Evolutionary conservation across 192 early-diverging fungal genomes (phyloP).

Genomic region (Oehlia diaphana): DNA sequence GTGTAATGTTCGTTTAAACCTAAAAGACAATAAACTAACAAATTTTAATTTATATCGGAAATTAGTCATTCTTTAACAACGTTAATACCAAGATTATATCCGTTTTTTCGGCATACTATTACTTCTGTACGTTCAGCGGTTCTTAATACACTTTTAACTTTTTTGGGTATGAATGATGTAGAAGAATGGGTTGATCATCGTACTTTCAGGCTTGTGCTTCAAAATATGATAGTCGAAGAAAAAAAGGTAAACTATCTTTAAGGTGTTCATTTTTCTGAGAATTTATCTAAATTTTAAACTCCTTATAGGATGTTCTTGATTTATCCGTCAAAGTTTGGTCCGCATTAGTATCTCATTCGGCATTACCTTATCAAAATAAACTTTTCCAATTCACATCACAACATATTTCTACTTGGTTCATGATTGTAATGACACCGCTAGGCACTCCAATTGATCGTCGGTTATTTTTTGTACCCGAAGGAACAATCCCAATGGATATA

Average conservation of each 20-base stretch:
- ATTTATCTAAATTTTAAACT: neutral
- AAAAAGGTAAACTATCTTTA: slow-evolving; percentile 32
- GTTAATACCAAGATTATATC: slow-evolving; percentile 84
- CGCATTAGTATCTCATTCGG: slow-evolving; percentile 29
- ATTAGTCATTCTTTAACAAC: slow-evolving; percentile 54
- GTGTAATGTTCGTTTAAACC: too few relatives aligned
- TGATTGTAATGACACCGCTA: slow-evolving; percentile 79
- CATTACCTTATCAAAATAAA: slow-evolving; percentile 1
- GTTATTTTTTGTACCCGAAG: slow-evolving; percentile 42
- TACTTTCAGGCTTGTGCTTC: slow-evolving; percentile 78
- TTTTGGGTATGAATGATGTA: slow-evolving; percentile 57
- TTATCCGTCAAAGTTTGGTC: slow-evolving; percentile 69
- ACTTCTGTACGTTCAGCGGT: slow-evolving; percentile 81
- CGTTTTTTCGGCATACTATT: slow-evolving; percentile 95
- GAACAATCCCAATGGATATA: slow-evolving; percentile 22
- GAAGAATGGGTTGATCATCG: slow-evolving; percentile 68
- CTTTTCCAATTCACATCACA: slow-evolving; percentile 33
- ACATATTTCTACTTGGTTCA: slow-evolving; percentile 61
- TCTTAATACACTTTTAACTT: slow-evolving; percentile 74
- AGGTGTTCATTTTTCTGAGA: neutral
- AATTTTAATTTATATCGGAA: neutral
- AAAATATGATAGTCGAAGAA: slow-evolving; percentile 93
- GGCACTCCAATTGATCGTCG: slow-evolving; percentile 72
- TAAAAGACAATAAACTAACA: neutral
- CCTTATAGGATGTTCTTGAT: slow-evolving; percentile 53